These are phyloP conservation scores for Cinchona pubescens DNA, from an alignment of 257 asterid genomes.

Conservation along the genomic window DNA sequence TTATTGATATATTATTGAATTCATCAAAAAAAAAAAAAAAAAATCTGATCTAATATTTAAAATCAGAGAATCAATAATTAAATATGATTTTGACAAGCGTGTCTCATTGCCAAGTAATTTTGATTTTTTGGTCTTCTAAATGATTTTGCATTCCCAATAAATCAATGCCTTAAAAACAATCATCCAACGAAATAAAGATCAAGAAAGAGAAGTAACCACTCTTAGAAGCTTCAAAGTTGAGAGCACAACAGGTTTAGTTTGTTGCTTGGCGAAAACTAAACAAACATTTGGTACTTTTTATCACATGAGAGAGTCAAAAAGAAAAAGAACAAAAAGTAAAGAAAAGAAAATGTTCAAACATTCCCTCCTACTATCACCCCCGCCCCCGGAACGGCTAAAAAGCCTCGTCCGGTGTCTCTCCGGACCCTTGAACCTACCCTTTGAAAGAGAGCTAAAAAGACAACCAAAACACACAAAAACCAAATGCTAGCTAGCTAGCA, in stretches of 20 bases:
- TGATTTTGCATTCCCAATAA: too few species aligned
- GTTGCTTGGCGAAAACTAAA: neutral
- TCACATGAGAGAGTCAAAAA: neutral
- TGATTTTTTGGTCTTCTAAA: too few species aligned
- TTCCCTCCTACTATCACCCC: neutral
- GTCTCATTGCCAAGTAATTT: too few species aligned
- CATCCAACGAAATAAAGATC: neutral
- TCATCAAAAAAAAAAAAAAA: too few species aligned
- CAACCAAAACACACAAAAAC: neutral
- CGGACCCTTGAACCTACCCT: too few species aligned
- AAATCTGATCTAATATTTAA: too few species aligned
- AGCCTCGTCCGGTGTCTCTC: neutral
- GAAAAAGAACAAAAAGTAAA: neutral
- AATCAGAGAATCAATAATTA: too few species aligned
- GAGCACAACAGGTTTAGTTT: neutral
- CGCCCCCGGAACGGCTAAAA: neutral
- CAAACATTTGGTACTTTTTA: slow-evolving; percentile 8
- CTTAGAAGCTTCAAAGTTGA: neutral
- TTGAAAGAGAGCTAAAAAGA: slow-evolving; percentile 2
- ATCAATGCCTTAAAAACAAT: too few species aligned
- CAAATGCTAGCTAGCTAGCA: neutral
- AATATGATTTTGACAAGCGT: too few species aligned
- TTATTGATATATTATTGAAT: too few species aligned
- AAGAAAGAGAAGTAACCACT: neutral
- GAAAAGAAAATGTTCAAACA: neutral